A percentile compares a stretch with the other conserved stretches of the same genome.
Conservation (phyloP, 2,329 filamentous ascomycete genomes). For the Aureobasidium sp. region DNA sequence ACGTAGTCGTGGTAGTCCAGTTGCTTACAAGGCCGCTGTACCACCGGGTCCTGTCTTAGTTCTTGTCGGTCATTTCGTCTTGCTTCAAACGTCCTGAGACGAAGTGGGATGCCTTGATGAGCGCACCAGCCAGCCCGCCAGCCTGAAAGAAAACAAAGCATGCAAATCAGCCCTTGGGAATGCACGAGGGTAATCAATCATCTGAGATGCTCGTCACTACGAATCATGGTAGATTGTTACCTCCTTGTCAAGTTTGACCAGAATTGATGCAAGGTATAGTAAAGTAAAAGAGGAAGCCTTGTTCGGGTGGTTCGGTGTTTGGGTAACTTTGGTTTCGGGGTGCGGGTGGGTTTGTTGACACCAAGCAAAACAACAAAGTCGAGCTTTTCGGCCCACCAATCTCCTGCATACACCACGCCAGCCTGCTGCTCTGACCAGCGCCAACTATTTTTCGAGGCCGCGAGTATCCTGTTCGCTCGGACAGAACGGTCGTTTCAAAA, state of each 20-base stretch:
- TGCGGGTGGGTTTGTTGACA: constrained; percentile 12
- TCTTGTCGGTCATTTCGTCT: background rate
- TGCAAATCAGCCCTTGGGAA: background rate
- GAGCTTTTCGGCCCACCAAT: constrained; percentile 7
- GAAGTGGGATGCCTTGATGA: background rate
- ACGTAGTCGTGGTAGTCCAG: background rate
- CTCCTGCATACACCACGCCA: constrained; percentile 7
- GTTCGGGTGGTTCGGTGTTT: background rate
- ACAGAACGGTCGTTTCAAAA: background rate
- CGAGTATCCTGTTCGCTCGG: background rate
- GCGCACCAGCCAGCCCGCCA: background rate
- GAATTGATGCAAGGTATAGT: background rate
- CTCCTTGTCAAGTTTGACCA: background rate
- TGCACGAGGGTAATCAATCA: background rate
- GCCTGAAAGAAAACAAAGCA: background rate
- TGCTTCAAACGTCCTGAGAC: background rate
- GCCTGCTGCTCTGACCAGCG: constrained; percentile 2
- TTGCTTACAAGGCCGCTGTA: background rate
- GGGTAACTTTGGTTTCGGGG: constrained; percentile 6
- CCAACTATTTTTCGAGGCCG: constrained; percentile 1
- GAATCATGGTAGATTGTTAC: background rate
- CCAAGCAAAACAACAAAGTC: constrained; percentile 10
- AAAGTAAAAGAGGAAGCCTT: background rate
- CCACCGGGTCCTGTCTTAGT: background rate
- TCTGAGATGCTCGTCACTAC: background rate